phyloP scores from a whole-genome alignment of 768 basidiomycete species.

The Xanthoconium purpureum region DNA sequence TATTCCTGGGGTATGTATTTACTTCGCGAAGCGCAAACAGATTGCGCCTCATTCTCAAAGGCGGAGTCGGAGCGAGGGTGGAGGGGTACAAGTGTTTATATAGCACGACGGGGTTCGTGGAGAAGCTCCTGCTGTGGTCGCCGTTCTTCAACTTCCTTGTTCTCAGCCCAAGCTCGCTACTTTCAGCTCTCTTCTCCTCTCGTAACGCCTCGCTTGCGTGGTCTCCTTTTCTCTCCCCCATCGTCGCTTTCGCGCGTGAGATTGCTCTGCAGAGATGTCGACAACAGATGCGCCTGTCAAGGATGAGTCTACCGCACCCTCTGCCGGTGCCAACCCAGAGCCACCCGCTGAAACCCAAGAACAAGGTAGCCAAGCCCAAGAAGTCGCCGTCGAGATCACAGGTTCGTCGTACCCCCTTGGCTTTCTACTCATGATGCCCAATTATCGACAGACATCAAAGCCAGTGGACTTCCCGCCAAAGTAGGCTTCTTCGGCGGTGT shows the following conservation, averaged over 20 bases:
- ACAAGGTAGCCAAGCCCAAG: conserved; percentile 6
- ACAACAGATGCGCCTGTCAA: conserved; percentile 5
- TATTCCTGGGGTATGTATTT: background rate
- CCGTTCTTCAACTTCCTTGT: background rate
- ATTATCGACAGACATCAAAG: conserved; percentile 28
- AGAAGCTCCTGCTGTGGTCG: conserved; percentile 1
- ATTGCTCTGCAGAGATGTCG: conserved; percentile 10
- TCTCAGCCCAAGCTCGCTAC: background rate
- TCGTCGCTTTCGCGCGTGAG: background rate
- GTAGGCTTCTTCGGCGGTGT: conserved; percentile 29
- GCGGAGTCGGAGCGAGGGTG: conserved; percentile 24
- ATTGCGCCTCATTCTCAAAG: conserved; percentile 18
- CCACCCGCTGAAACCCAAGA: background rate
- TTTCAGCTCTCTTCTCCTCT: background rate
- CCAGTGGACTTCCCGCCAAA: conserved; percentile 34
- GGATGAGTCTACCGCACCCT: background rate
- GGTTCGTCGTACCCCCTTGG: background rate
- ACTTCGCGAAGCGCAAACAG: conserved; percentile 12
- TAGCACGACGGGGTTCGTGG: conserved; percentile 10
- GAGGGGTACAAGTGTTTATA: conserved; percentile 16
- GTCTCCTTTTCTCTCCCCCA: background rate
- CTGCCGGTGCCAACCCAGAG: background rate
- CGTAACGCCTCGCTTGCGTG: background rate
- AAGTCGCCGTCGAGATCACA: conserved; percentile 30
- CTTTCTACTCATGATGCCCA: background rate